Evolutionary conservation across 176 grass and related monocot species (phyloP).

Genomic region (Saccharum officinarum): DNA sequence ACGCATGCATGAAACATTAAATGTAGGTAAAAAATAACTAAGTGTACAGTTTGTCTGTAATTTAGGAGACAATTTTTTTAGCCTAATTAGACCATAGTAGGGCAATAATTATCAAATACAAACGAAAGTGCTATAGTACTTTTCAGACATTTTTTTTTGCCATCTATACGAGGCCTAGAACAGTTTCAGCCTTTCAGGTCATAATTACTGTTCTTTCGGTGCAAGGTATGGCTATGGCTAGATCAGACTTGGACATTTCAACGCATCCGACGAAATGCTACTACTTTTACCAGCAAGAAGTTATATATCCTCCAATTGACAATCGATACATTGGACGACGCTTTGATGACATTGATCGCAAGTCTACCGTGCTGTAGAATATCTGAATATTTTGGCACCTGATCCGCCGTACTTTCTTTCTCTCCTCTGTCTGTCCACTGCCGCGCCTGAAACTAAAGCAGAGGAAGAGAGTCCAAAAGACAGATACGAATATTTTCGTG

Average conservation of each 20-base stretch:
- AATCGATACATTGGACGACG: not conserved
- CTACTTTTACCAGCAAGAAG: not conserved
- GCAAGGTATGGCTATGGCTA: not conserved
- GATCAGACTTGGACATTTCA: slow-evolving; percentile 5
- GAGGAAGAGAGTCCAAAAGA: not conserved
- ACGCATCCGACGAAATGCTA: not conserved
- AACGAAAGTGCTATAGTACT: no score
- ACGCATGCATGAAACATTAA: no score
- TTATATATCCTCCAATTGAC: not conserved
- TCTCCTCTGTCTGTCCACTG: not conserved
- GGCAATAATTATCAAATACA: no score
- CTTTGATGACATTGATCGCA: not conserved
- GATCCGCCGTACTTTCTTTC: not conserved
- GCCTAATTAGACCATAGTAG: no score
- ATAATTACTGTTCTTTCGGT: not conserved
- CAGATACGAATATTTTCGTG: not conserved
- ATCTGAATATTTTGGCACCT: not conserved
- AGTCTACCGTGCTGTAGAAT: not conserved
- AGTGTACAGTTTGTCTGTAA: no score
- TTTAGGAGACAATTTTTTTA: no score
- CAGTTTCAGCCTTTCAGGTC: not conserved
- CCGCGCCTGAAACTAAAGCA: not conserved
- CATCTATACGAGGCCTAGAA: no score
- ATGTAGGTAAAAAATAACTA: no score
- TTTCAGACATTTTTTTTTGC: no score